Evolutionary conservation across 495 filamentous ascomycete genomes (phyloP).

Genomic region (Tuber borchii): DNA sequence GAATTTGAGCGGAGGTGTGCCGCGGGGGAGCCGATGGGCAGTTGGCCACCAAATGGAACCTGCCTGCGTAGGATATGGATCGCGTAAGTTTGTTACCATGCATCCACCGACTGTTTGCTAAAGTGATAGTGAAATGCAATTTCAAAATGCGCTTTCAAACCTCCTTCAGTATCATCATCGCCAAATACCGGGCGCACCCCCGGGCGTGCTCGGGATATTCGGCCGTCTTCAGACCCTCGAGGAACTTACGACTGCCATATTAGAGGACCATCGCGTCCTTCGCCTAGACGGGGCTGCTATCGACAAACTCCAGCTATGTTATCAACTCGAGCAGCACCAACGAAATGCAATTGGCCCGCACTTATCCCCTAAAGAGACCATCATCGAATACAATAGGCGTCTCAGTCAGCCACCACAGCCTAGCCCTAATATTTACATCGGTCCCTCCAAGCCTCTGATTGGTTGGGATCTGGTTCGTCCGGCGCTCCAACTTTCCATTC

Average conservation of each 20-base stretch:
- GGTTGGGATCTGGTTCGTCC: constrained; percentile 39
- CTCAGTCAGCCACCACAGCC: constrained; percentile 18
- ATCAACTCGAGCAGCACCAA: constrained; percentile 34
- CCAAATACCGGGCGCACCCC: constrained; percentile 22
- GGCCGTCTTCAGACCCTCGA: constrained; percentile 38
- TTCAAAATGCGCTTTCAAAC: constrained; percentile 37
- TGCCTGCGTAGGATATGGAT: constrained; percentile 37
- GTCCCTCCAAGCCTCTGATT: background rate
- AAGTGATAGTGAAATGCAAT: constrained; percentile 38
- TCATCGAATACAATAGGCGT: constrained; percentile 25
- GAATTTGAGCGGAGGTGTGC: constrained; percentile 31
- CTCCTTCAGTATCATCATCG: constrained; percentile 27
- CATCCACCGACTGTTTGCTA: constrained; percentile 4
- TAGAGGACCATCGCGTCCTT: constrained; percentile 33
- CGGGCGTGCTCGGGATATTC: constrained; percentile 28
- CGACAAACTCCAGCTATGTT: constrained; percentile 33
- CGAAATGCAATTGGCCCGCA: constrained; percentile 37
- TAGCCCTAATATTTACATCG: background rate
- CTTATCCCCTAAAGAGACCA: constrained; percentile 33
- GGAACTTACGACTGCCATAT: constrained; percentile 36
- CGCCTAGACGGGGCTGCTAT: constrained; percentile 21
- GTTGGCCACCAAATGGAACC: constrained; percentile 39
- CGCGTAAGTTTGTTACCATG: constrained; percentile 22
- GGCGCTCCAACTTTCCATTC: constrained; percentile 33
- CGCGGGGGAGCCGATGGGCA: constrained; percentile 27